These are phyloP conservation scores for Ophiocordyceps camponoti-floridani DNA, from an alignment of 2,329 filamentous ascomycete species.

Conservation along the genomic window DNA sequence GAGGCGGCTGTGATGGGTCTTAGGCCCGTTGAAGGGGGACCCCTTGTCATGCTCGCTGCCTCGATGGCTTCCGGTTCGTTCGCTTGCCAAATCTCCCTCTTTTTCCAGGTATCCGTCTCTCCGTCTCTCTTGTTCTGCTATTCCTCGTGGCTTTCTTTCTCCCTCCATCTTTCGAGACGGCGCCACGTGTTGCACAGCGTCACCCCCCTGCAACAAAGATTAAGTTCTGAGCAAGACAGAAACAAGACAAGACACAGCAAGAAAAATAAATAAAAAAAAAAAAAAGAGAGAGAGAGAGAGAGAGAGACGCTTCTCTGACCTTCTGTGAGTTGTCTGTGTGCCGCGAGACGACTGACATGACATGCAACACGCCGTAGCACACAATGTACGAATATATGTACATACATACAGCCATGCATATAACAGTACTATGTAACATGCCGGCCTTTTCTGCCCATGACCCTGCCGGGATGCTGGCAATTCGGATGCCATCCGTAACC, in stretches of 20 bases:
- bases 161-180: too few relatives aligned
- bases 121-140: neutral
- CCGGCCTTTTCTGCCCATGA: neutral
- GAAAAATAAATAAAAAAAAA: neutral
- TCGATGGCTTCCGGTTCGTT: neutral
- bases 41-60: neutral
- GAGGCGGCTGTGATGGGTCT: neutral
- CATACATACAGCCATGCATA: neutral
- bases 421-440: neutral
- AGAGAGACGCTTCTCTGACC: too few relatives aligned
- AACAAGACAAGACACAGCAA: neutral
- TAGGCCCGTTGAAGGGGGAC: neutral
- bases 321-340: too few relatives aligned
- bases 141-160: too few relatives aligned
- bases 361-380: too few relatives aligned
- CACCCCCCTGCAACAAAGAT: neutral
- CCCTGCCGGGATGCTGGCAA: neutral
- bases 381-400: too few relatives aligned
- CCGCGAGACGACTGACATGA: too few relatives aligned
- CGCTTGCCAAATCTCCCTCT: neutral
- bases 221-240: neutral
- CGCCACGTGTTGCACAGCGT: too few relatives aligned
- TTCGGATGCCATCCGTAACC: slow-evolving; percentile 1
- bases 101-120: neutral
- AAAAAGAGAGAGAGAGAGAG: too few relatives aligned